These are phyloP conservation scores for Citrus unshiu DNA, from an alignment of 345 rosid genomes.

Conservation along the genomic window DNA sequence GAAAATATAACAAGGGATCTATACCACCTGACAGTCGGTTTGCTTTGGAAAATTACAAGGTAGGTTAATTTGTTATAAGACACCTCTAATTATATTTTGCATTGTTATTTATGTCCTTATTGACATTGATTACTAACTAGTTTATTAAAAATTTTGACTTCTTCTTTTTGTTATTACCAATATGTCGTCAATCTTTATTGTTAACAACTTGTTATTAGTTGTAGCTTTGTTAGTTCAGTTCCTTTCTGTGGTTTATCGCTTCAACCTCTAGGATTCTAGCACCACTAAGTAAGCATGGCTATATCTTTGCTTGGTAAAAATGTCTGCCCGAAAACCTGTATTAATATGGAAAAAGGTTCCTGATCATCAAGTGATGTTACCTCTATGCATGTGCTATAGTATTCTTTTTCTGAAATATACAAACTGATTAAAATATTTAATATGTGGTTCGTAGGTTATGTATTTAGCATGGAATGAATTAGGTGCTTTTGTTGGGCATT, in stretches of 20 bases:
- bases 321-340: neutral
- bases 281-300: neutral
- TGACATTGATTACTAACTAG: neutral
- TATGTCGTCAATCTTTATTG: neutral
- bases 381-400: neutral
- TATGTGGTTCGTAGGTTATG: neutral
- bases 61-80: constrained; percentile 16
- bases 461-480: neutral
- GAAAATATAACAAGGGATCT: constrained; percentile 83
- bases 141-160: neutral
- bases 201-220: neutral
- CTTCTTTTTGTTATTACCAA: neutral
- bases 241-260: neutral
- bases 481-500: neutral
- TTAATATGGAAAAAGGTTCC: neutral
- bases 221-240: neutral
- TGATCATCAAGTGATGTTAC: neutral
- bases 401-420: neutral
- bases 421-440: neutral
- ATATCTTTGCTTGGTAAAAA: neutral
- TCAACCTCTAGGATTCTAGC: neutral
- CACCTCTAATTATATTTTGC: neutral
- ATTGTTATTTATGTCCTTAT: neutral
- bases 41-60: constrained; percentile 94
- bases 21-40: constrained; percentile 92